phyloP scores from a whole-genome alignment of 2,329 filamentous ascomycete species.

The Fusarium irregulare region DNA sequence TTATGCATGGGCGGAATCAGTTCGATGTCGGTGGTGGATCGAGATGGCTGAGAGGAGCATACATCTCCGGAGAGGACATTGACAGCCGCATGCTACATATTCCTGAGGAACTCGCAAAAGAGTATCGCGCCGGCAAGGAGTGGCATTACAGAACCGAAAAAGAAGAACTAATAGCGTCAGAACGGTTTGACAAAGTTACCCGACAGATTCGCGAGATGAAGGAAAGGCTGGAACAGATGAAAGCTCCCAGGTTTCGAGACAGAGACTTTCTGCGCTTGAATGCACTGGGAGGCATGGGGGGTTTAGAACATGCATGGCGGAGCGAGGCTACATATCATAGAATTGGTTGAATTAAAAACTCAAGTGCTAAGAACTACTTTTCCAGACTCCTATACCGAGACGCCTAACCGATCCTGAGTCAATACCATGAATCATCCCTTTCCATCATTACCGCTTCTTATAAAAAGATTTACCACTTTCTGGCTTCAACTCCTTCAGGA shows the following conservation, averaged over 20 bases:
- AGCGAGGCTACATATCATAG: constrained; percentile 11
- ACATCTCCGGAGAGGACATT: constrained; percentile 71
- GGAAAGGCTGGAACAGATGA: constrained; percentile 32
- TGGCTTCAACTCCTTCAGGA: constrained; percentile 81
- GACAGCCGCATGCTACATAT: constrained; percentile 51
- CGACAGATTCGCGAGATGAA: constrained; percentile 23
- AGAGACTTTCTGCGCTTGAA: too few relatives aligned
- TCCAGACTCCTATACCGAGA: constrained; percentile 23
- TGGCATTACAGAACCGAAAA: constrained; percentile 47
- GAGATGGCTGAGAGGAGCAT: constrained; percentile 87
- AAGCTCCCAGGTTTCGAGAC: constrained; percentile 22
- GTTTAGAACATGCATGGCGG: constrained; percentile 15
- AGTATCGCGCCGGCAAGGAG: constrained; percentile 35
- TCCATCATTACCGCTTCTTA: not conserved
- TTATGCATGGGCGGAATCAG: constrained; percentile 83
- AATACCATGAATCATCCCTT: constrained; percentile 17
- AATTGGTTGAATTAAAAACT: constrained; percentile 5
- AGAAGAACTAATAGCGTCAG: constrained; percentile 39
- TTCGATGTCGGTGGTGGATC: constrained; percentile 76
- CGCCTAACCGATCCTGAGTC: constrained; percentile 23
- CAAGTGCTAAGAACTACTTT: constrained; percentile 16
- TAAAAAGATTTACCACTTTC: constrained; percentile 65
- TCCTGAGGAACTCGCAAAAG: constrained; percentile 43
- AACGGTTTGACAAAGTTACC: constrained; percentile 44
- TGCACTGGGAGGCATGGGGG: constrained; percentile 8